Percentiles rank a stretch among this genome's conserved stretches.
phyloP scores from a whole-genome alignment of 768 basidiomycete genomes.

The Phylloporus arenicola region DNA sequence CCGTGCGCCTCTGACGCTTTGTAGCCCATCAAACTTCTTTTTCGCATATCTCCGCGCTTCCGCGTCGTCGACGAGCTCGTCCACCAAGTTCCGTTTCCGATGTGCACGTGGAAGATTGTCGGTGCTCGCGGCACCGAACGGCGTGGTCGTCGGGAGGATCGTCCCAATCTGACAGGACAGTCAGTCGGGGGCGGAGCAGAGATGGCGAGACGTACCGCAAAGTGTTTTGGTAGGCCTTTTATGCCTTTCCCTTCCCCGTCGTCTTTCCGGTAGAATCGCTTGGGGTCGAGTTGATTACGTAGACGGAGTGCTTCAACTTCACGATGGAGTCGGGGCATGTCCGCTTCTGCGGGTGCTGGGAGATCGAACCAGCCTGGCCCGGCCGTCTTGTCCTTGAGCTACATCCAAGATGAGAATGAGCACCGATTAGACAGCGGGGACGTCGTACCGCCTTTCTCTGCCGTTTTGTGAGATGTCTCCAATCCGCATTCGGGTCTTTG shows the following conservation, averaged over 20 bases:
- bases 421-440: background rate
- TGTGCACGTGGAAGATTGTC: constrained; percentile 68
- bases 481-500: constrained; percentile 54
- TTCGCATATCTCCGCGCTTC: constrained; percentile 87
- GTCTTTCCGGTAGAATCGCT: constrained; percentile 85
- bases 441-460: constrained; percentile 62
- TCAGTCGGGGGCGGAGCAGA: constrained; percentile 1
- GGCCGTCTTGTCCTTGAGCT: constrained; percentile 70
- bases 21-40: constrained; percentile 80
- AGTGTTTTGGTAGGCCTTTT: constrained; percentile 82
- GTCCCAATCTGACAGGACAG: constrained; percentile 61
- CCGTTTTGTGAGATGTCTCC: constrained; percentile 66
- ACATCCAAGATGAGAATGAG: background rate
- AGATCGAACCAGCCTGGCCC: constrained; percentile 86
- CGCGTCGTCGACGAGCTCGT: constrained; percentile 85
- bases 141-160: constrained; percentile 61
- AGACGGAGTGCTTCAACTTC: constrained; percentile 86
- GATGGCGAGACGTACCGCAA: constrained; percentile 57
- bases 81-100: constrained; percentile 79
- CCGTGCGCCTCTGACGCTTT: constrained; percentile 57
- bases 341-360: constrained; percentile 74
- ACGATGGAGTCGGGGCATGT: constrained; percentile 70
- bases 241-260: constrained; percentile 81
- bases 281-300: constrained; percentile 85
- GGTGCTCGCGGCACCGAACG: constrained; percentile 62